Base-by-base conservation (phyloP, 2,329 filamentous ascomycete genomes). In the Penicillium frequentans region DNA sequence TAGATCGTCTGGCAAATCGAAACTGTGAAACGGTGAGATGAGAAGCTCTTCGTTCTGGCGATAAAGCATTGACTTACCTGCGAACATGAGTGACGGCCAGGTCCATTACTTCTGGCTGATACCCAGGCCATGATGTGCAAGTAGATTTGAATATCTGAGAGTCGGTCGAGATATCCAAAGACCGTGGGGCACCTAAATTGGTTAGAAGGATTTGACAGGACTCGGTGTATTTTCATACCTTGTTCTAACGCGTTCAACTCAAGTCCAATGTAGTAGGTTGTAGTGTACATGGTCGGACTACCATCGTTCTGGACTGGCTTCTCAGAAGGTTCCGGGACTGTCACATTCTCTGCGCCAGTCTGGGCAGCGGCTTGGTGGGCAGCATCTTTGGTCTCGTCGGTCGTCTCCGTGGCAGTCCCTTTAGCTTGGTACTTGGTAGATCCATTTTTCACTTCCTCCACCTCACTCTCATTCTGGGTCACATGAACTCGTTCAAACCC, bases 231-330 rank as follows among this genome's bases (percentile, higher is more conserved):
- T 78, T 13, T 16, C 51, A 72, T 82, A 91, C 90, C 88, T 79
- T 88, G 84, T 37, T 83, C 82, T 54, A 97, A 77, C 66, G 88
- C 84, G 48, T 84, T 83, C 56, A 98, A 77, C 70, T 93, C 89
- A 48, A 98, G 82, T 35, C 95, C 95, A 69, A 99, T 91, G 71
- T 98, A 99, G 73, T 93, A 93, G 1, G 93, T 97, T 24, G 91
- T 92, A 0, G 93, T 98, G 72, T 90, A 96, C 27, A 98, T 77
- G 46, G 80, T 82, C 52, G 77, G 75, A 33, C 77, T 74, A 58
- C 57, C 73, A 19, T n/a, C 19, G 2, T 5, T 31, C 35, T 55
- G 52, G 42, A 74, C 73, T 27, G 70, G 67, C 42, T 73, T 69
- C 43, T 75, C 68, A 0, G 58, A 48, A 16, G 67, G 63, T 9